A percentile compares a stretch with the other conserved stretches of the same genome.
Evolutionary conservation across 1,284 basidiomycete species (phyloP).

Genomic region (Chalciporus piperatoides): DNA sequence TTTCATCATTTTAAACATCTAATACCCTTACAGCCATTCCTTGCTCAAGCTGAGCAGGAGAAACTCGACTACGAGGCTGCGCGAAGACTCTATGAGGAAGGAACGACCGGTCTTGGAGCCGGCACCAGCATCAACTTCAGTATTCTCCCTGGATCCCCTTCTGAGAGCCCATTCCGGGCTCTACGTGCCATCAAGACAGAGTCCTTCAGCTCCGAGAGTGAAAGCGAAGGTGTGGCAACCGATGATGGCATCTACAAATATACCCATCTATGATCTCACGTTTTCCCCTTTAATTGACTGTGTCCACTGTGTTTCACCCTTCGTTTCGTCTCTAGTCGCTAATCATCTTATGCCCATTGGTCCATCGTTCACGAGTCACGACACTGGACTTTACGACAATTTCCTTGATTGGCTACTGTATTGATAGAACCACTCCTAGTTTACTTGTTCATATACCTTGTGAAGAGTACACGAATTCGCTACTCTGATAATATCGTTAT

Average conservation of each 20-base stretch:
- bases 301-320: conserved; percentile 6
- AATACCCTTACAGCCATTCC: conserved; percentile 63
- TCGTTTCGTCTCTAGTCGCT: conserved; percentile 5
- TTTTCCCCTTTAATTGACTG: conserved; percentile 4
- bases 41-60: conserved; percentile 87
- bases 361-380: conserved; percentile 24
- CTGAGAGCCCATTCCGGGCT: conserved; percentile 40
- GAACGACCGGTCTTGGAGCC: conserved; percentile 61
- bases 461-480: conserved; percentile 22
- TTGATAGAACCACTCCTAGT: conserved; percentile 37
- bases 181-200: conserved; percentile 60
- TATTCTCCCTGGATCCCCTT: conserved; percentile 62
- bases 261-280: conserved; percentile 25
- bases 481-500: conserved; percentile 27
- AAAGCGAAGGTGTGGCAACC: conserved; percentile 54
- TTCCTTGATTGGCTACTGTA: conserved; percentile 33
- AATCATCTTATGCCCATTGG: conserved; percentile 20
- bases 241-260: conserved; percentile 43
- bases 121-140: conserved; percentile 75
- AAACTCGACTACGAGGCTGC: conserved; percentile 88
- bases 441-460: conserved; percentile 35
- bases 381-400: conserved; percentile 33
- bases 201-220: conserved; percentile 51
- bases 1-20: neutral
- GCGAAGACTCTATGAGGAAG: conserved; percentile 79